Evolutionary conservation across 106 monocot species (phyloP), one percentile per base, ranked within the genome.

Genomic region (Hemerocallis citrina): DNA sequence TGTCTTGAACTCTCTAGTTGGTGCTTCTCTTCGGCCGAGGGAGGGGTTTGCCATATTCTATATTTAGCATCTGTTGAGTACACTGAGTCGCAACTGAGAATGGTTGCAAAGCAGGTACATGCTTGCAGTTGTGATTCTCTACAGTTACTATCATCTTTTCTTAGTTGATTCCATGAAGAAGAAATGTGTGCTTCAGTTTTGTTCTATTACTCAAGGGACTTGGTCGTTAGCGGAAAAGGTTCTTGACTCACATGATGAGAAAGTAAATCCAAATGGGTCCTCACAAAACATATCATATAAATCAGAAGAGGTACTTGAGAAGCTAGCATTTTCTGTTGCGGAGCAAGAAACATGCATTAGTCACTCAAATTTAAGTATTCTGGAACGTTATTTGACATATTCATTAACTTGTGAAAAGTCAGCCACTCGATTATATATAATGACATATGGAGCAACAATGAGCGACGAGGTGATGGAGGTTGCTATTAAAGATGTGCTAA

Each of bases 71-170:
- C 83, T 3, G 75, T 78, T 39, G 83, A 92, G 67, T 87, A 55
- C 64, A 87, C 84, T 0, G 71, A 73, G n/a, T n/a, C n/a, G n/a
- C 74, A 11, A 63, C 57, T 16, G 78, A 91, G 55, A 49, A 77
- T 52, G 90, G 78, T 8, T 23, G 32, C 13, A 8, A 85, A 74
- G 41, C 89, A 90, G 89, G 89, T 84, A 48, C 4, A 56, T 92
- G 74, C 75, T 86, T 59, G 80, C 80, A 13, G 80, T 83, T 61
- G 80, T 71, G 14, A 37, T 87, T 25, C 75, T 92, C 0, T 92
- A 83, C 59, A 86, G 87, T 36, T 92, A 83, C 44, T 92, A 80
- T 61, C 83, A 86, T 31, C 59, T 92, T 41, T 76, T 86, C 63
- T 48, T 92, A 29, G 29, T 74, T 1, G 74, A 92, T 60, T 7